These are phyloP conservation scores for Ophioceras dolichostomum DNA, from an alignment of 2,329 filamentous ascomycete genomes.

Conservation along the genomic window DNA sequence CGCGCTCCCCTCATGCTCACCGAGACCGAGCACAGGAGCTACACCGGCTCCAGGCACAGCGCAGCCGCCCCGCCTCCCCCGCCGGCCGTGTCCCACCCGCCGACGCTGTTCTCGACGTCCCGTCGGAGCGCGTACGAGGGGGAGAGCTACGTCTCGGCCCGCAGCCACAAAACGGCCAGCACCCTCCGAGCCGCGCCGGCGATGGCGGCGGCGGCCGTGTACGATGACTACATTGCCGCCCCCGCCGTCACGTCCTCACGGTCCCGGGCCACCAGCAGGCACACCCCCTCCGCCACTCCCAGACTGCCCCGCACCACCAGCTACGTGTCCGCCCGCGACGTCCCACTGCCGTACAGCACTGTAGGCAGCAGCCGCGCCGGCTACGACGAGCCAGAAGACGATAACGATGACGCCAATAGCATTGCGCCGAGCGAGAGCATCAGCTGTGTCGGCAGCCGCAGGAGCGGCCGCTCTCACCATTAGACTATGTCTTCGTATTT, in stretches of 20 bases:
- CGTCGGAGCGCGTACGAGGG: constrained; percentile 12
- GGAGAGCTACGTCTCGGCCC: constrained; percentile 31
- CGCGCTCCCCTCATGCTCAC: constrained; percentile 24
- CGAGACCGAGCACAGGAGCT: constrained; percentile 29
- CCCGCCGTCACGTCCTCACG: constrained; percentile 8
- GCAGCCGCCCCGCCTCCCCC: constrained; percentile 11
- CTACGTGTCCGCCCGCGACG: constrained; percentile 16
- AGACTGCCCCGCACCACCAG: constrained; percentile 6
- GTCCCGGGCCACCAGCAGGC: constrained; percentile 17
- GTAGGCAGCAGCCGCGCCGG: constrained; percentile 24
- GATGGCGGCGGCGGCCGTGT: constrained; percentile 4
- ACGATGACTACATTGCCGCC: constrained; percentile 16
- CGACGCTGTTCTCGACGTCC: not conserved
- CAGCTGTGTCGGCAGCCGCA: constrained; percentile 39
- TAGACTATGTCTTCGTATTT: not conserved
- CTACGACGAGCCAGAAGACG: constrained; percentile 12
- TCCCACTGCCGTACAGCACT: constrained; percentile 27
- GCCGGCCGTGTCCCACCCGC: not conserved
- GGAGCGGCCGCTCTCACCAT: constrained; percentile 15
- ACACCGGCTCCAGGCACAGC: constrained; percentile 22
- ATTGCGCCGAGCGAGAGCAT: constrained; percentile 50
- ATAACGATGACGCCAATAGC: constrained; percentile 37
- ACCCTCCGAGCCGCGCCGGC: constrained; percentile 17
- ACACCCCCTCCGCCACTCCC: not conserved
- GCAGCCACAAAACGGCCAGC: constrained; percentile 23